A percentile compares a stretch with the other conserved stretches of the same genome.
Conservation (phyloP, 2,329 filamentous ascomycete species). For the Xylariaceae sp. region DNA sequence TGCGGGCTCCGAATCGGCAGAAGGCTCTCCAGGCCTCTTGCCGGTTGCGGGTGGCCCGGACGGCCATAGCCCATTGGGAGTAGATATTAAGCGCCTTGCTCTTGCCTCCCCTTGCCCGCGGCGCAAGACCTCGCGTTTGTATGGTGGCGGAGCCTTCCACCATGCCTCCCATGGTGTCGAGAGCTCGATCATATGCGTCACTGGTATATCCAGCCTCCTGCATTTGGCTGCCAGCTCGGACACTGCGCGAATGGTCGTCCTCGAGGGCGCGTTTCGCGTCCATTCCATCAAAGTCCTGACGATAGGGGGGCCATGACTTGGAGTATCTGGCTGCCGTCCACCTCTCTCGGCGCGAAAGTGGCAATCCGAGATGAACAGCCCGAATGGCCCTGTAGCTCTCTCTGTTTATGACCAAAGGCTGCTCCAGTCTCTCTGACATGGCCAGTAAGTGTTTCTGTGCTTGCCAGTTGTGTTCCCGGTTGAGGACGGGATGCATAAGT, state of each 20-base stretch:
- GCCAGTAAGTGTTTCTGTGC: slow-evolving; percentile 47
- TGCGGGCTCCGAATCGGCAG: slow-evolving; percentile 11
- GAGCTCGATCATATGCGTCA: slow-evolving; percentile 36
- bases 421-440: slow-evolving; percentile 40
- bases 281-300: slow-evolving; percentile 48
- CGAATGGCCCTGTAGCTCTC: slow-evolving; percentile 48
- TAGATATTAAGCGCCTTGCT: slow-evolving; percentile 27
- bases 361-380: slow-evolving; percentile 43
- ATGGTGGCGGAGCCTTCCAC: slow-evolving; percentile 47
- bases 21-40: slow-evolving; percentile 49
- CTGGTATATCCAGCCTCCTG: slow-evolving; percentile 49
- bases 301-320: slow-evolving; percentile 54
- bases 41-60: slow-evolving; percentile 52
- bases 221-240: slow-evolving; percentile 45
- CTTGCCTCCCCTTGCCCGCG: slow-evolving; percentile 22
- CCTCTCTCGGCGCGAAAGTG: slow-evolving; percentile 44
- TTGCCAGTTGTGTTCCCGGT: slow-evolving; percentile 46
- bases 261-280: slow-evolving; percentile 46
- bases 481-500: slow-evolving; percentile 23
- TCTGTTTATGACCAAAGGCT: slow-evolving; percentile 42
- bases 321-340: slow-evolving; percentile 40
- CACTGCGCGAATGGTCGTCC: slow-evolving; percentile 46
- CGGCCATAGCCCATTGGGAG: slow-evolving; percentile 44
- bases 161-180: slow-evolving; percentile 47
- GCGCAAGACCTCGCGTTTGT: slow-evolving; percentile 38